Base-by-base conservation (phyloP, 345 rosid species). In the Geranium brycei region DNA sequence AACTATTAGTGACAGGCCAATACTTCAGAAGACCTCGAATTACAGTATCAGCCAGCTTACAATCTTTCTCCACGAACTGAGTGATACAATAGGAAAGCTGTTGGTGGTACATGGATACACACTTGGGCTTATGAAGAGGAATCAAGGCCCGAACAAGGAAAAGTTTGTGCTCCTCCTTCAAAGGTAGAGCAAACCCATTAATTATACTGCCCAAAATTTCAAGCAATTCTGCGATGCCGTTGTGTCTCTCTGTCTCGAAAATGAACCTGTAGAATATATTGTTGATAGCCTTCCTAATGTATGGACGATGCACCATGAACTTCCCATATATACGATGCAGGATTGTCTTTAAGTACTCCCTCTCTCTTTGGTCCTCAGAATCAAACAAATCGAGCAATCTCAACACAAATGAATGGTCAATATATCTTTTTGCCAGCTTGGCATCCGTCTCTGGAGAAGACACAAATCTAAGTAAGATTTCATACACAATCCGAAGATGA, bases 401-500 rank as follows among this genome's bases (percentile, higher is more conserved):
- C 53, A 47, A 47, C 53, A 47, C 53, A 47, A 47, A 47, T 47
- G 53, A 47, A 47, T 47, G 53, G 53, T 47, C 53, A 47, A 47
- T 47, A 13, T 31, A 19, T 31, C 62, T 8, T 60, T 15, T 28
- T 19, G 31, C 38, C n/a, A 31, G 35, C 35, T 28, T 30, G 35
- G 62, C 66, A 64, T 73, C 66, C 19, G 71, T 64, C 59, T 68
- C 72, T 2, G 76, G 13, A 38, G 76, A 73, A 60, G 69, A 69
- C 68, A 73, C 66, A 58, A 68, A 73, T 62, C 72, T 68, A 23
- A 68, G 69, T 38, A 73, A 69, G 65, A 68, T 57, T 31, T 73
- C 76, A 57, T 73, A 73, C 56, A 73, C 72, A 56, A 73, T 61
- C 66, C 64, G 76, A 55, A 73, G 69, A 65, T 73, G 76, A 65